Evolutionary conservation across 257 asterid genomes (phyloP), one percentile per base, ranked within the genome.

Genomic region (Schizonepeta tenuifolia): DNA sequence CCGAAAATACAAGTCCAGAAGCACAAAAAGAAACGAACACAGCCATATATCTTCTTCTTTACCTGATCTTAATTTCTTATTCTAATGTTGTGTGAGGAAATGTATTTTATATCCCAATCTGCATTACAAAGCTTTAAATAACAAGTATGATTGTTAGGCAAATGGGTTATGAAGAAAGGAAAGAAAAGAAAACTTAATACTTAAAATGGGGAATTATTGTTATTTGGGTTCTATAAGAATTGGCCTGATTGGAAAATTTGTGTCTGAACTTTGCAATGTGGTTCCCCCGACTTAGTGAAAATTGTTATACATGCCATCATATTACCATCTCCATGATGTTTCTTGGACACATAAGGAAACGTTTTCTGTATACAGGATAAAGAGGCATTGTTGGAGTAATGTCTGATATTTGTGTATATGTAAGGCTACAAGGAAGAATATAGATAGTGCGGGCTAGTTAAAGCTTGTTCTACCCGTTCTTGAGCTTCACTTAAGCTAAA

Each of bases 381-480:
- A 65, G 26, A 65, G 28, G 18, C 17, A 47, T 22, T 6, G 6
- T 18, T 40, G n/a, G 22, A 41, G 18, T 66, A 0, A 31, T 43
- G 13, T 18, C 8, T 44, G 3, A 5, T 24, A 9, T 22, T 22
- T 63, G 0, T 14, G 1, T 35, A 2, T 36, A 20, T 35, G 12
- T 36, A 21, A 40, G 11, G 41, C 20, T 18, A 14, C 20, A 1
- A 26, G 57, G 53, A 57, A 57, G 33, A 63, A 55, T 28, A 20
- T 33, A 14, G 35, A 31, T 49, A 18, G 60, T 47, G 49, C 31
- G n/a, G 28, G 24, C 8, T 44, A 61, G 62, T 21, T 49, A 35
- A 14, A 73, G 44, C 62, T 50, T 63, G 57, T 72, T 72, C 61
- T 17, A 11, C 26, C 44, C 12, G 9, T 73, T 36, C 65, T 12